phyloP scores from a whole-genome alignment of 768 basidiomycete genomes.

The Hericium erinaceus region DNA sequence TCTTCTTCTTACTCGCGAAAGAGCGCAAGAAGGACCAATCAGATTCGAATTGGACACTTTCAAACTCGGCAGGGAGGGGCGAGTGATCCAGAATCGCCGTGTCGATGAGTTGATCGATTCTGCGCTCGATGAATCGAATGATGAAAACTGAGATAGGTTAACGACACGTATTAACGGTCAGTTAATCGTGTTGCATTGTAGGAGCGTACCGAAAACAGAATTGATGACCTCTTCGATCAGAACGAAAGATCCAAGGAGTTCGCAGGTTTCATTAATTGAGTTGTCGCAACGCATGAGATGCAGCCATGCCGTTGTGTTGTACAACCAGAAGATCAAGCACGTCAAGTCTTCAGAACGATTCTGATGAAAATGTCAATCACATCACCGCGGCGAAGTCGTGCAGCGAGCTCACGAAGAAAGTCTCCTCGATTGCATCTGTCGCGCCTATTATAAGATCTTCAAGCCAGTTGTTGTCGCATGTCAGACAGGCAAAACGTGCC shows the following conservation, averaged over 20 bases:
- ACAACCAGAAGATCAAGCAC: constrained; percentile 87
- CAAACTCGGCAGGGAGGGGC: constrained; percentile 68
- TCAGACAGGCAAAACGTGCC: constrained; percentile 84
- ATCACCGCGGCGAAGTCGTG: constrained; percentile 1
- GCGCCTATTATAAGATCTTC: constrained; percentile 89
- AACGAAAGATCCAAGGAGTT: constrained; percentile 74
- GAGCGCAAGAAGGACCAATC: constrained; percentile 91
- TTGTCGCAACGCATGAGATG: constrained; percentile 86
- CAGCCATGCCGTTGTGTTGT: constrained; percentile 84
- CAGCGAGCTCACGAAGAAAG: constrained; percentile 68
- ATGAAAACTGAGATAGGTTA: constrained; percentile 63
- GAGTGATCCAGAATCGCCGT: constrained; percentile 74
- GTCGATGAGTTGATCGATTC: constrained; percentile 83
- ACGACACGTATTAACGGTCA: constrained; percentile 2
- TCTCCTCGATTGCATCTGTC: constrained; percentile 86
- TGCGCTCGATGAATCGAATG: constrained; percentile 84
- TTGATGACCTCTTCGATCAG: constrained; percentile 90
- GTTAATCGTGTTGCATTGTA: neutral
- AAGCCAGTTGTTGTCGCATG: constrained; percentile 86
- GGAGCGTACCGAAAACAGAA: constrained; percentile 78
- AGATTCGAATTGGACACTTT: constrained; percentile 84
- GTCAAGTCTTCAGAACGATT: constrained; percentile 77
- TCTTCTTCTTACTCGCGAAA: constrained; percentile 56
- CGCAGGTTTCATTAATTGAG: constrained; percentile 69
- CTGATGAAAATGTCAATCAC: constrained; percentile 31